phyloP scores from a whole-genome alignment of 2,329 filamentous ascomycete species.

The Cryphonectria carpinicola region DNA sequence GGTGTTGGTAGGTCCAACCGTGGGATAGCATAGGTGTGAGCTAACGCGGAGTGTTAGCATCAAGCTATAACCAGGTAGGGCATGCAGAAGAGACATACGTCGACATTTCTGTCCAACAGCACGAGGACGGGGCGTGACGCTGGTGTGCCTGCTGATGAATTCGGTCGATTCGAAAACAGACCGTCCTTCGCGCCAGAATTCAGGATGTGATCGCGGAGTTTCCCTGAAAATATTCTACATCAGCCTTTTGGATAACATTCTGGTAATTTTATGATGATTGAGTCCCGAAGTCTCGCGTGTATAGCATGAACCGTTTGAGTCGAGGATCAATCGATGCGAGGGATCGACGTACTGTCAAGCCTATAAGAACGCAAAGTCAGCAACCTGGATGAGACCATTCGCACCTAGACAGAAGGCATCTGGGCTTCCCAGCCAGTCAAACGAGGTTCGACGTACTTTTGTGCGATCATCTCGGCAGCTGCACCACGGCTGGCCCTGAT shows the following conservation, averaged over 20 bases:
- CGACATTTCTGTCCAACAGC: slow-evolving; percentile 92
- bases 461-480: slow-evolving; percentile 90
- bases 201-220: slow-evolving; percentile 92
- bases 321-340: neutral
- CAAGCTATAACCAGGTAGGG: neutral
- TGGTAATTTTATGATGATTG: neutral
- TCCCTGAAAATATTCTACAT: slow-evolving; percentile 42
- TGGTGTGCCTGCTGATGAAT: slow-evolving; percentile 62
- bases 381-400: neutral
- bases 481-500: slow-evolving; percentile 93
- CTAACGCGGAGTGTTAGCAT: neutral
- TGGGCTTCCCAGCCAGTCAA: no score
- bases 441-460: slow-evolving; percentile 54
- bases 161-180: slow-evolving; percentile 77
- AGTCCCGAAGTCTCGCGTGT: neutral
- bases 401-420: neutral
- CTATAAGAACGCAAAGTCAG: slow-evolving; percentile 8
- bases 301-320: neutral
- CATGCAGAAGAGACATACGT: slow-evolving; percentile 42
- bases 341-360: slow-evolving; percentile 66
- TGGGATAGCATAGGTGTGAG: slow-evolving; percentile 98
- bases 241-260: neutral
- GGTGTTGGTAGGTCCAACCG: slow-evolving; percentile 79
- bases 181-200: slow-evolving; percentile 87
- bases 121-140: slow-evolving; percentile 86